A percentile compares a stretch with the other conserved stretches of the same genome.
Conservation (phyloP, 163 green algal genomes). For the Chlorella variabilis region DNA sequence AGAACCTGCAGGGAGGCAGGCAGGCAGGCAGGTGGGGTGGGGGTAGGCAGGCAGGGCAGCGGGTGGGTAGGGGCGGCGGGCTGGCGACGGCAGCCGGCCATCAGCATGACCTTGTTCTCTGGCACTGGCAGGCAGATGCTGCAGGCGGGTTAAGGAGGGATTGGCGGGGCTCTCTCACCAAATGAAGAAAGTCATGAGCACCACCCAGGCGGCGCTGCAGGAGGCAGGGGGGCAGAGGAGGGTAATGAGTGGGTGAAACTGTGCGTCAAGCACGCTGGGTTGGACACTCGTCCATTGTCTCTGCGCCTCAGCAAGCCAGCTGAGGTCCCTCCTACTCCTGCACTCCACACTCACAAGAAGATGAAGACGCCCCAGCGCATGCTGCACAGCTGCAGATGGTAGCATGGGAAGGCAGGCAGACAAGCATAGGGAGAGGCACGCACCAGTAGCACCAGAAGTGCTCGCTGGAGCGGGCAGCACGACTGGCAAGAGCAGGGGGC, state of each 20-base stretch:
- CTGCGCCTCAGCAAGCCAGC: too few species aligned
- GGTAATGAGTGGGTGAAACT: not conserved
- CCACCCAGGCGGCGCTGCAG: conserved; percentile 13
- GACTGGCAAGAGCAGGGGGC: too few species aligned
- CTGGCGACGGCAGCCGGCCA: not conserved
- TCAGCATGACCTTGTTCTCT: not conserved
- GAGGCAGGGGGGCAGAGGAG: not conserved
- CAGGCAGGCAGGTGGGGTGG: not conserved
- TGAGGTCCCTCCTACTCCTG: not conserved
- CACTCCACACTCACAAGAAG: conserved; percentile 30
- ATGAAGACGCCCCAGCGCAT: conserved; percentile 13
- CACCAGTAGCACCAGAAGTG: too few species aligned
- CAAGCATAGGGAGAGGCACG: too few species aligned
- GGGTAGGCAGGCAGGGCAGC: not conserved
- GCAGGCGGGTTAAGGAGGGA: not conserved
- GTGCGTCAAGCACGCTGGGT: too few species aligned
- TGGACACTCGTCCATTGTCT: too few species aligned
- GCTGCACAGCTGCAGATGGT: not conserved
- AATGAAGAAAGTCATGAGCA: conserved; percentile 36
- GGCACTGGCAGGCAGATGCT: not conserved
- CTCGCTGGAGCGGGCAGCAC: too few species aligned
- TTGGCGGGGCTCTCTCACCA: not conserved
- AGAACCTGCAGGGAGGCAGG: conserved; percentile 1
- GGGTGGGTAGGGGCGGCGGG: not conserved
- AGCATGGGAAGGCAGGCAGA: not conserved